Base-by-base conservation (phyloP, 2,329 filamentous ascomycete species). In the Exophiala viscosa region DNA sequence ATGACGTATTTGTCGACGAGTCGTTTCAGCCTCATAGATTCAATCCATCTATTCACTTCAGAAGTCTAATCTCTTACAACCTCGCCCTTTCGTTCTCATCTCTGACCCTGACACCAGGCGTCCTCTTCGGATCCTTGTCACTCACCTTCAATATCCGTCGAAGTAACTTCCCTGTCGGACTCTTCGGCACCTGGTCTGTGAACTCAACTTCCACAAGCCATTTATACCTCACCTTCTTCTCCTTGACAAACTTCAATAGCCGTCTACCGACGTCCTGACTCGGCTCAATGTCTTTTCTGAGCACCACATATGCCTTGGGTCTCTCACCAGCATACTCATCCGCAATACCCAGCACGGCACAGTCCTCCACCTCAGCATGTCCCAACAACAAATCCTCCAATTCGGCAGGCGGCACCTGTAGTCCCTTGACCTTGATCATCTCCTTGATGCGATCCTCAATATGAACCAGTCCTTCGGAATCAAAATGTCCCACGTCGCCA, bases 121-220 rank as follows among this genome's bases (percentile, higher is more conserved):
- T 49, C 50, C 40, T 55, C 50, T 15, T 54, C 58, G 40, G 40
- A 74, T 61, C 56, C 38, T 55, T 60, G 18, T 61, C 68, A 45
- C 62, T 55, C 14, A 61, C 66, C 47, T 69, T 77, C 62, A 85
- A 66, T 45, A 88, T 62, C 17, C 86, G 74, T 44, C 85, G 75
- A 65, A 90, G 67, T 50, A 90, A 88, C 79, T 90, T 90, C 8
- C 87, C 86, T 62, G 81, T 86, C 0, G 85, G 79, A 64, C 82
- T 87, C 76, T 90, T 90, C 10, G 87, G 87, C 18, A 90, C 81
- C 45, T 74, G 75, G 8, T 67, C 54, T 9, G 70, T 55, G 44
- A 71, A 66, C 45, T 70, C 68, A 13, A 71, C 60, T 56, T 69
- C 69, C 63, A 79, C 44, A 8, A 64, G 45, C 55, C 60, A 59